Evolutionary conservation across 2,329 filamentous ascomycete species (phyloP).

Genomic region (Exophiala xenobiotica): DNA sequence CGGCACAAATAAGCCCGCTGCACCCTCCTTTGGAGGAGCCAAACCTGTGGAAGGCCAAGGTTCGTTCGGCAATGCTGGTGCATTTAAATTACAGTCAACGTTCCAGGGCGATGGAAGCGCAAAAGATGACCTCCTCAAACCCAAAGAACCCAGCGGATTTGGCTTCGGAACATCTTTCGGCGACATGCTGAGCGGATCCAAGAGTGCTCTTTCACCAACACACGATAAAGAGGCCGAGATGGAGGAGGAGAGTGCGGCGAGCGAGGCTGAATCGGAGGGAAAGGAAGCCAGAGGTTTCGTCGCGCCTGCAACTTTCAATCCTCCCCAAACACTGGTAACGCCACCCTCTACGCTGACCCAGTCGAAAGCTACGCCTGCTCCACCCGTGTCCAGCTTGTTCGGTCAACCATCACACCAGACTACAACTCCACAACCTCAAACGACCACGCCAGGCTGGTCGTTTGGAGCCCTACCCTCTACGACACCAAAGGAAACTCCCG

Average conservation of each 20-base stretch:
- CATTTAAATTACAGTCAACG: conserved; percentile 45
- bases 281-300: conserved; percentile 10
- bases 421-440: conserved; percentile 32
- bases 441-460: conserved; percentile 33
- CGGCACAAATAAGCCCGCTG: conserved; percentile 16
- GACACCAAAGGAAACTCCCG: conserved; percentile 31
- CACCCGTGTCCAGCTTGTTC: conserved; percentile 38
- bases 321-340: conserved; percentile 23
- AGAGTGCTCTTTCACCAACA: conserved; percentile 23
- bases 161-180: conserved; percentile 42
- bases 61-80: conserved; percentile 26
- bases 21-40: conserved; percentile 35
- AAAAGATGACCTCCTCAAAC: conserved; percentile 41
- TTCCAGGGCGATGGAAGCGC: conserved; percentile 46
- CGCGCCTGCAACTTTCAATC: conserved; percentile 9
- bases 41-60: conserved; percentile 23
- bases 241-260: conserved; percentile 25
- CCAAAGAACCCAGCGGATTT: conserved; percentile 36
- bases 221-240: conserved; percentile 33
- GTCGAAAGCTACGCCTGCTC: conserved; percentile 31
- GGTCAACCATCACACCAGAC: conserved; percentile 32
- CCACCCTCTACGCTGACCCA: conserved; percentile 30
- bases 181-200: conserved; percentile 38
- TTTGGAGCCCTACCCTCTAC: conserved; percentile 27
- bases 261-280: conserved; percentile 19